Percentiles rank a stretch among this genome's conserved stretches.
phyloP scores from a whole-genome alignment of 192 early-diverging fungal genomes.

The Podila clonocystis region DNA sequence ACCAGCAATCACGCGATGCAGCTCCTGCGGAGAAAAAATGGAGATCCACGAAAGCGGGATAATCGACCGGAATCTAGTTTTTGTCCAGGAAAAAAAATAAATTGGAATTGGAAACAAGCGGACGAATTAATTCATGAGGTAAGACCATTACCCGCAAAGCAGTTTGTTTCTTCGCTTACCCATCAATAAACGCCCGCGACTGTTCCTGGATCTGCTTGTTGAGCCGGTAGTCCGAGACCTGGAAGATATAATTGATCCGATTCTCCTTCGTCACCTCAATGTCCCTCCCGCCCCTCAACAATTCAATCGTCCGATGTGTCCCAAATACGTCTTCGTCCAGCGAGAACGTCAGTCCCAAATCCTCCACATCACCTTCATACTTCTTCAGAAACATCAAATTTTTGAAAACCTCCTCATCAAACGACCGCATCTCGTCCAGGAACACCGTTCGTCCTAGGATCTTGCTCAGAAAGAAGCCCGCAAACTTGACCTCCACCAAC shows the following conservation, averaged over 20 bases:
- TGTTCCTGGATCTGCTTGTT: constrained; percentile 75
- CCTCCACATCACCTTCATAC: constrained; percentile 71
- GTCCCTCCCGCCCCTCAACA: constrained; percentile 39
- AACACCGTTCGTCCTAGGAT: constrained; percentile 65
- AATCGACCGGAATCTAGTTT: constrained; percentile 61
- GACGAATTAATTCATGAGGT: constrained; percentile 35
- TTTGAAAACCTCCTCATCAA: constrained; percentile 62
- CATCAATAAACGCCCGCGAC: constrained; percentile 77
- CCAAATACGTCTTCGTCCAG: constrained; percentile 70
- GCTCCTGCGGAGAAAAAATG: constrained; percentile 89
- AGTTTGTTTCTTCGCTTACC: constrained; percentile 56
- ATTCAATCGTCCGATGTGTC: constrained; percentile 41
- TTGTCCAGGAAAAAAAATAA: background rate
- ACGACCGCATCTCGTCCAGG: constrained; percentile 65
- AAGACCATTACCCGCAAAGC: constrained; percentile 56
- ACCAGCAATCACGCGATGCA: constrained; percentile 76
- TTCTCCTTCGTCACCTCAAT: constrained; percentile 62
- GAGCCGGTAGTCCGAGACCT: constrained; percentile 80
- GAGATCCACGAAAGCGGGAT: constrained; percentile 83
- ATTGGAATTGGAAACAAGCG: background rate
- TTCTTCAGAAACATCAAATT: constrained; percentile 68
- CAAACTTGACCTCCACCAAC: constrained; percentile 69
- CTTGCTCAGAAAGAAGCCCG: constrained; percentile 66
- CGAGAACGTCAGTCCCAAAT: constrained; percentile 70
- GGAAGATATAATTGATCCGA: constrained; percentile 72